phyloP scores from a whole-genome alignment of 2,329 filamentous ascomycete species.

The Arachnomyces sp. region DNA sequence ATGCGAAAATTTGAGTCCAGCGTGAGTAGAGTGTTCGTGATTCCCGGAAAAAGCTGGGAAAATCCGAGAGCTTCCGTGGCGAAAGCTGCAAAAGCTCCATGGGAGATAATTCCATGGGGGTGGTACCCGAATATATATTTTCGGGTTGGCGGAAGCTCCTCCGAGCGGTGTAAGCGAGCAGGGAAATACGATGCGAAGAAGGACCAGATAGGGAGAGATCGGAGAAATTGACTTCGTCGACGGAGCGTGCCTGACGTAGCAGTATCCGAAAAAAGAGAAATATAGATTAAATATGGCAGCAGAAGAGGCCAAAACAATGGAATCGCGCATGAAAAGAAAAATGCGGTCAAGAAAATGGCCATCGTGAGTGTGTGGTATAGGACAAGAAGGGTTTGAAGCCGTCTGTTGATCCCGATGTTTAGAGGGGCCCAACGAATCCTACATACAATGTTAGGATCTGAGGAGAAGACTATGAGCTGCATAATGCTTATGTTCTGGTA shows the following conservation, averaged over 20 bases:
- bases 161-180: constrained; percentile 75
- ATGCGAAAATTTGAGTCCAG: constrained; percentile 95
- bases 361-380: constrained; percentile 67
- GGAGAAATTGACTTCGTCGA: constrained; percentile 66
- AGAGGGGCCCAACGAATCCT: constrained; percentile 80
- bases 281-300: constrained; percentile 72
- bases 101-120: constrained; percentile 93
- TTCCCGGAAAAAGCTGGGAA: constrained; percentile 79
- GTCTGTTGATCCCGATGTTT: constrained; percentile 61
- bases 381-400: constrained; percentile 71
- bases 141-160: constrained; percentile 66
- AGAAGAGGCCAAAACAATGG: constrained; percentile 82
- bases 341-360: constrained; percentile 63
- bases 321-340: constrained; percentile 86
- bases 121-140: constrained; percentile 98
- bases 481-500: neutral
- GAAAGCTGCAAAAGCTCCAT: constrained; percentile 90
- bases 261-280: constrained; percentile 66
- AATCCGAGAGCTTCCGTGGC: constrained; percentile 86
- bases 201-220: constrained; percentile 70
- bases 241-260: constrained; percentile 67
- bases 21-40: constrained; percentile 87
- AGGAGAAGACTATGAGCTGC: neutral
- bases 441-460: constrained; percentile 1
- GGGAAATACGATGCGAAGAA: constrained; percentile 92